Percentiles rank a stretch among this genome's conserved stretches.
phyloP scores from a whole-genome alignment of 75 land plant genomes.

The Selaginella moellendorffii region DNA sequence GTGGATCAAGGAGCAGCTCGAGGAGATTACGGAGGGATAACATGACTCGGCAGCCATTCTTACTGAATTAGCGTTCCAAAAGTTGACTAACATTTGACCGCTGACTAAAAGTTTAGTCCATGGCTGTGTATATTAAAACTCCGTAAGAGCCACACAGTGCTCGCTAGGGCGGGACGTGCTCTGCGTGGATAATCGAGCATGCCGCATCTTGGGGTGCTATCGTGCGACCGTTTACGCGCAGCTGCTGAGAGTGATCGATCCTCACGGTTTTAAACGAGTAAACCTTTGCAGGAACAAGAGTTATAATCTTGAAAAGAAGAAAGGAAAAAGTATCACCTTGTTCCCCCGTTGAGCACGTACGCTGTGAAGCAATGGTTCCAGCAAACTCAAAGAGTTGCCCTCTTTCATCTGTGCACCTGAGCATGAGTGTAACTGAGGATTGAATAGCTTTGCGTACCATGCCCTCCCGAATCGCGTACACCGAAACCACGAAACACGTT shows the following conservation, averaged over 20 bases:
- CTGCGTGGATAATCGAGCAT: conserved; percentile 44
- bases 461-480: conserved; percentile 59
- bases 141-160: too few relatives aligned
- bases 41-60: too few relatives aligned
- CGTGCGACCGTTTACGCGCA: conserved; percentile 56
- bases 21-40: too few relatives aligned
- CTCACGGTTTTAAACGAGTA: conserved; percentile 63
- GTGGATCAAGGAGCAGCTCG: too few relatives aligned
- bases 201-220: conserved; percentile 35
- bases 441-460: too few relatives aligned
- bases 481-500: conserved; percentile 54
- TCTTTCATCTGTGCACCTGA: conserved; percentile 48
- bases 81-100: too few relatives aligned
- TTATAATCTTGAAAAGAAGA: not conserved
- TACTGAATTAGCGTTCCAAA: too few relatives aligned
- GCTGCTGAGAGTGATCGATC: conserved; percentile 66
- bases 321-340: conserved; percentile 42
- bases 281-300: conserved; percentile 16
- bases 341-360: conserved; percentile 50
- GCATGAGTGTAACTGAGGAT: not conserved
- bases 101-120: too few relatives aligned
- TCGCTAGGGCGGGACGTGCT: conserved; percentile 37
- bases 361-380: conserved; percentile 50
- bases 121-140: too few relatives aligned
- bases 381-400: conserved; percentile 48